phyloP scores from a whole-genome alignment of 768 basidiomycete genomes.

The Erythrobasidium yunnanense region DNA sequence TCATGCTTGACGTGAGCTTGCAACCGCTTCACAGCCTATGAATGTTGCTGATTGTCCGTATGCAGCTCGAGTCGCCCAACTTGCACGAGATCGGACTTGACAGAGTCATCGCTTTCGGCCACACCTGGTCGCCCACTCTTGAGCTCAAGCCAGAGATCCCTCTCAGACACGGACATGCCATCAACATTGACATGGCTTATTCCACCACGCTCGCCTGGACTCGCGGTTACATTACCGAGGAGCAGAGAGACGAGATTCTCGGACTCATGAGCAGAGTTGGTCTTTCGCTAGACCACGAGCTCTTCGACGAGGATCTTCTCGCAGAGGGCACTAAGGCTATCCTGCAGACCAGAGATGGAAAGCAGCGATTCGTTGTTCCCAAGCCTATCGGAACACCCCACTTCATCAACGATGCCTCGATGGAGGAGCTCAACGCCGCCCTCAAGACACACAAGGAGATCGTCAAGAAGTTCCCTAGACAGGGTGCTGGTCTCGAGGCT shows the following conservation, averaged over 20 bases:
- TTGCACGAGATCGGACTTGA: conserved; percentile 43
- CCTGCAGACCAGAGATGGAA: conserved; percentile 36
- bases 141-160: conserved; percentile 42
- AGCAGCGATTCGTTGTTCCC: conserved; percentile 41
- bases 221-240: conserved; percentile 41
- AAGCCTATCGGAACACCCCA: conserved; percentile 41
- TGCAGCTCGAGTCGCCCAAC: conserved; percentile 42
- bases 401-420: conserved; percentile 43
- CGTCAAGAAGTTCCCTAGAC: conserved; percentile 37
- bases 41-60: neutral
- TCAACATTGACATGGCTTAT: conserved; percentile 44
- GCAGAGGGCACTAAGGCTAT: conserved; percentile 41
- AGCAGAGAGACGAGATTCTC: conserved; percentile 42
- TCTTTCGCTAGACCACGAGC: conserved; percentile 42
- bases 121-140: conserved; percentile 42
- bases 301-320: conserved; percentile 40
- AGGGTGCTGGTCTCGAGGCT: conserved; percentile 41
- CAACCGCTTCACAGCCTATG: neutral
- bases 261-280: conserved; percentile 40
- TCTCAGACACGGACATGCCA: conserved; percentile 42
- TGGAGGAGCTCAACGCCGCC: conserved; percentile 39
- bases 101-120: conserved; percentile 43
- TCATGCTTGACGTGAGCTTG: conserved; percentile 40
- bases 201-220: conserved; percentile 42
- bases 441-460: conserved; percentile 42